Percentiles rank a stretch among this genome's conserved stretches.
These are phyloP conservation scores for Suillus weaverae DNA, from an alignment of 768 basidiomycete genomes.

Conservation along the genomic window DNA sequence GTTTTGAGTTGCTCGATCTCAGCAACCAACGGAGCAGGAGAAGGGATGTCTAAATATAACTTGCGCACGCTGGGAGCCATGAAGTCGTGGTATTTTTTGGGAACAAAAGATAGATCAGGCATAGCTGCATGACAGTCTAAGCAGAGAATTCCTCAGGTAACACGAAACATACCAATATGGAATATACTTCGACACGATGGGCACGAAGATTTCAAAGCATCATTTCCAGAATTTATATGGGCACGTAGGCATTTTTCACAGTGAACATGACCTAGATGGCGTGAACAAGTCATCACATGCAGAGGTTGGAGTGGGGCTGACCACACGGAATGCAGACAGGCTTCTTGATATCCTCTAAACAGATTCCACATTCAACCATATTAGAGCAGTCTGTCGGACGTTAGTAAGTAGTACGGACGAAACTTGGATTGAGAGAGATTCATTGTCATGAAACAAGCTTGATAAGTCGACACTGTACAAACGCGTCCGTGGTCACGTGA, in stretches of 20 bases:
- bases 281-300: conserved; percentile 9
- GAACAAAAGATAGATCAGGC: conserved; percentile 50
- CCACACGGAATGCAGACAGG: conserved; percentile 68
- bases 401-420: background rate
- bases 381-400: background rate
- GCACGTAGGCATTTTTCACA: conserved; percentile 59
- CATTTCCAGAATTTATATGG: conserved; percentile 27
- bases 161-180: conserved; percentile 45
- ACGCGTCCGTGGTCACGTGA: conserved; percentile 22
- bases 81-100: conserved; percentile 58
- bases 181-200: conserved; percentile 59
- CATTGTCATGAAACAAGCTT: background rate
- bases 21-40: conserved; percentile 22
- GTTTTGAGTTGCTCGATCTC: conserved; percentile 39
- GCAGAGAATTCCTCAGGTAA: conserved; percentile 1
- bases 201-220: conserved; percentile 48
- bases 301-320: conserved; percentile 30
- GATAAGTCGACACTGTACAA: background rate
- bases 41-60: conserved; percentile 49
- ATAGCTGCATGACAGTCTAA: conserved; percentile 34
- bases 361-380: conserved; percentile 64
- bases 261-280: conserved; percentile 58
- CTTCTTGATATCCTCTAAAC: conserved; percentile 51
- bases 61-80: conserved; percentile 58
- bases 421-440: background rate